Conservation (phyloP, 306 rosid genomes). For the Leucaena leucocephala region DNA sequence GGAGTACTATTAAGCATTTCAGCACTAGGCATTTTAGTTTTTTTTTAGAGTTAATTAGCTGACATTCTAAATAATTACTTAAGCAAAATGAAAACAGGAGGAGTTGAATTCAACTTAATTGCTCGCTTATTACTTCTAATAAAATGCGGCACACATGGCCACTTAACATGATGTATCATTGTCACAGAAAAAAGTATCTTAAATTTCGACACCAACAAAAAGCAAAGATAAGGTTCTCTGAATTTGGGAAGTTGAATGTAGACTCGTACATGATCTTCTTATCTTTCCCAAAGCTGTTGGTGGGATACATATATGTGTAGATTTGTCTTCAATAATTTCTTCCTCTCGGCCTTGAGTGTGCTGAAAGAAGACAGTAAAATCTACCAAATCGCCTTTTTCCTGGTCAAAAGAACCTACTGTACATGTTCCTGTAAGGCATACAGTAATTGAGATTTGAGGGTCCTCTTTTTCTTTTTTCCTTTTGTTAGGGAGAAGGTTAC, state of each 20-base stretch:
- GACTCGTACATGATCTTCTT: background rate
- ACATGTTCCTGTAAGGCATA: background rate
- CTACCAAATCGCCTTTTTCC: slow-evolving; percentile 1
- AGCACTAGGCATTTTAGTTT: too few relatives aligned
- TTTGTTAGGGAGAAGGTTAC: background rate
- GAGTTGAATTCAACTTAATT: background rate
- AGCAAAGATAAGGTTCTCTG: slow-evolving; percentile 33
- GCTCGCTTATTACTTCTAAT: background rate
- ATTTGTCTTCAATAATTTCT: slow-evolving; percentile 15
- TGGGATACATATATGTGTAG: background rate
- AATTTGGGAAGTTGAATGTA: slow-evolving; percentile 15
- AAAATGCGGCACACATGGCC: background rate
- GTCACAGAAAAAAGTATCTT: background rate
- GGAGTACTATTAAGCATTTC: too few relatives aligned
- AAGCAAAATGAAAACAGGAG: background rate
- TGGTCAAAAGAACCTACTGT: background rate
- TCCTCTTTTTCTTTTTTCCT: background rate
- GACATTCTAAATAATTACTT: background rate
- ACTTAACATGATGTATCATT: slow-evolving; percentile 5
- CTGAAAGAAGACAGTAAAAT: background rate
- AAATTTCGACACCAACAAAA: slow-evolving; percentile 16
- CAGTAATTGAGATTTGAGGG: background rate
- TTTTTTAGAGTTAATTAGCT: background rate
- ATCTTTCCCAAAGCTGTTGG: background rate
- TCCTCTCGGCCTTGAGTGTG: background rate